A percentile compares a stretch with the other conserved stretches of the same genome.
Conservation (phyloP, 768 basidiomycete species). For the Tylopilus vinaceipallidus region DNA sequence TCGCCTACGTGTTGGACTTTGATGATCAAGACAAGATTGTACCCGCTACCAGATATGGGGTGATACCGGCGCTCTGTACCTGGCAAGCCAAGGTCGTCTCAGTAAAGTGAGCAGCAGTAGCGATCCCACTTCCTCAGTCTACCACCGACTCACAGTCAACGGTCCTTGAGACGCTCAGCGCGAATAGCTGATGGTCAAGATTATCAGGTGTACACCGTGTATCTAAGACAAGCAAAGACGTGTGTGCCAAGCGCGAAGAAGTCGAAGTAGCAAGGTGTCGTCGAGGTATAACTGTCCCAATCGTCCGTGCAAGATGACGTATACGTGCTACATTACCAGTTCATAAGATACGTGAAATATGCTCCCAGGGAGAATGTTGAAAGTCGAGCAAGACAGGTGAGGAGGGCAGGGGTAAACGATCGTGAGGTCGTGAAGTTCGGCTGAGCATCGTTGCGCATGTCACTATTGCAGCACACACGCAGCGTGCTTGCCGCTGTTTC, state of each 20-base stretch:
- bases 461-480: conserved; percentile 29
- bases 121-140: background rate
- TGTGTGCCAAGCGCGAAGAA: background rate
- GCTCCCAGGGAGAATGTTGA: background rate
- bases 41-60: conserved; percentile 65
- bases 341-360: conserved; percentile 18
- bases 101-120: conserved; percentile 6
- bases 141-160: background rate
- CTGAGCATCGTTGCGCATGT: background rate
- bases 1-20: conserved; percentile 59
- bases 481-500: conserved; percentile 25
- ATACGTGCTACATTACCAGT: conserved; percentile 17
- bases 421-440: background rate
- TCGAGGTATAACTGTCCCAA: conserved; percentile 9
- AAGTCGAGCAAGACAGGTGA: background rate
- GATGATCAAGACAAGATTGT: conserved; percentile 55
- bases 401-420: background rate
- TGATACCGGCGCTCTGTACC: conserved; percentile 62
- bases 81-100: conserved; percentile 53
- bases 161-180: background rate
- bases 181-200: background rate
- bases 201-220: background rate
- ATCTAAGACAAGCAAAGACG: conserved; percentile 15
- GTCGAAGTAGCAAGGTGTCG: background rate
- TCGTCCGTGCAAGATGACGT: conserved; percentile 4